Percentiles rank a stretch among this genome's conserved stretches.
phyloP scores from a whole-genome alignment of 1,139 yeast genomes.

The Geotrichum fermentans region DNA sequence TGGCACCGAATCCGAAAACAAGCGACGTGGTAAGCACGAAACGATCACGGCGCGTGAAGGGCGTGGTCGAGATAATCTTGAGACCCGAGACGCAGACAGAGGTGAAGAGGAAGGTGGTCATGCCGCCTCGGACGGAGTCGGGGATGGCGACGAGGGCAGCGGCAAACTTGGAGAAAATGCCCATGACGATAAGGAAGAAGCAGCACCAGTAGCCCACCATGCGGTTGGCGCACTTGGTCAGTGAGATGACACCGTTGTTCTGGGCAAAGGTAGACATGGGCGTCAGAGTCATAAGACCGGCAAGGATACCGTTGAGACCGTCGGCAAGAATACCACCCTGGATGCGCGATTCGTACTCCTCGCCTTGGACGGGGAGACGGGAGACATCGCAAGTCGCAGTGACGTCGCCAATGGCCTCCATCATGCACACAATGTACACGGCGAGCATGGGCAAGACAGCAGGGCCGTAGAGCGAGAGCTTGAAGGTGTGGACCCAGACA shows the following conservation, averaged over 20 bases:
- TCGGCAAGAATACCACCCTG: slow-evolving; percentile 92
- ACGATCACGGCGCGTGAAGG: slow-evolving; percentile 83
- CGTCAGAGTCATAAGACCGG: slow-evolving; percentile 62
- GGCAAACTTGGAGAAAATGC: slow-evolving; percentile 81
- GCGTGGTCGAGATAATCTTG: slow-evolving; percentile 66
- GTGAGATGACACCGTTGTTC: slow-evolving; percentile 86
- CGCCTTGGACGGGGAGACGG: slow-evolving; percentile 76
- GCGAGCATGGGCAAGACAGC: slow-evolving; percentile 78
- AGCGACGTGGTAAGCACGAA: slow-evolving; percentile 73
- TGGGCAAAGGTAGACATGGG: slow-evolving; percentile 93
- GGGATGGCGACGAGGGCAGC: slow-evolving; percentile 88
- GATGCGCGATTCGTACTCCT: slow-evolving; percentile 69
- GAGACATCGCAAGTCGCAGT: slow-evolving; percentile 92
- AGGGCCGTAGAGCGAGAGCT: slow-evolving; percentile 71
- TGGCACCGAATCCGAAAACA: slow-evolving; percentile 74
- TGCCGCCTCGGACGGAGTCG: slow-evolving; percentile 79
- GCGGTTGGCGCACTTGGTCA: slow-evolving; percentile 85
- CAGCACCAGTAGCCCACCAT: slow-evolving; percentile 88
- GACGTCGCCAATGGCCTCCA: slow-evolving; percentile 91
- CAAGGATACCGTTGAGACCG: slow-evolving; percentile 61
- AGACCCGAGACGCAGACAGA: slow-evolving; percentile 88
- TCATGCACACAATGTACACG: slow-evolving; percentile 70
- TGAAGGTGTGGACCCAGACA: slow-evolving; percentile 82
- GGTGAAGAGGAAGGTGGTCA: slow-evolving; percentile 84
- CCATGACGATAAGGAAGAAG: slow-evolving; percentile 76